Base-by-base conservation (phyloP, 805 yeast species). In the Huiozyma sinensis region DNA sequence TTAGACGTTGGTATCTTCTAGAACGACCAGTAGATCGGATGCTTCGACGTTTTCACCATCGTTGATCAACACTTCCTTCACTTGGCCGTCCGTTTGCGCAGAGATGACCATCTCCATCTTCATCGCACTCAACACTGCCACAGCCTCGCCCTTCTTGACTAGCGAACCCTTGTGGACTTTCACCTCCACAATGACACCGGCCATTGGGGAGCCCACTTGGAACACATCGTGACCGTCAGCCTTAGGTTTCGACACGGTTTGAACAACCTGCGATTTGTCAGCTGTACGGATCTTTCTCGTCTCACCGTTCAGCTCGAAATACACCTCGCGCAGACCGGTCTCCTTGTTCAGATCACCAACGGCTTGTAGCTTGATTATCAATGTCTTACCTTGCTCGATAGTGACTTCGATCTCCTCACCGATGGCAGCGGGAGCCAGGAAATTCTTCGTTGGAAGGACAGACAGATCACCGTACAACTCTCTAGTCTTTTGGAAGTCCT, bases 61-160 rank as follows among this genome's bases (percentile, higher is more conserved):
- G 66, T 81, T 81, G 51, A 87, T 83, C 40, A 73, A 64, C 17
- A 92, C 75, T 24, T 82, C 86, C 40, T 82, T 80, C 49, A 92
- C 78, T 61, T 75, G 77, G 64, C 98, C 99, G 47, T 81, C 74
- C 47, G 79, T 83, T 44, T 95, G 95, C 24, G 98, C 90, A 63
- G 87, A 77, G 56, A 90, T 89, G 42, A 92, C 95, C 97, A 92
- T 92, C 72, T 92, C 98, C 98, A 90, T 90, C 78, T 90, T 90
- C 98, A 90, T 90, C 51, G 98, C 98, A 63, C 90, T 79, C 62
- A 90, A 75, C 28, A 90, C 95, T 49, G 95, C 94, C 51, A 90
- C 66, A 32, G 96, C 89, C 63, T 90, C 95, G 53, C 98, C 98
- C 77, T 90, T 90, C 77, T 86, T 87, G 52, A 92, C 95, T 52